Conservation (phyloP, 352 stramenopile genomes). For the Pythium sp. region DNA sequence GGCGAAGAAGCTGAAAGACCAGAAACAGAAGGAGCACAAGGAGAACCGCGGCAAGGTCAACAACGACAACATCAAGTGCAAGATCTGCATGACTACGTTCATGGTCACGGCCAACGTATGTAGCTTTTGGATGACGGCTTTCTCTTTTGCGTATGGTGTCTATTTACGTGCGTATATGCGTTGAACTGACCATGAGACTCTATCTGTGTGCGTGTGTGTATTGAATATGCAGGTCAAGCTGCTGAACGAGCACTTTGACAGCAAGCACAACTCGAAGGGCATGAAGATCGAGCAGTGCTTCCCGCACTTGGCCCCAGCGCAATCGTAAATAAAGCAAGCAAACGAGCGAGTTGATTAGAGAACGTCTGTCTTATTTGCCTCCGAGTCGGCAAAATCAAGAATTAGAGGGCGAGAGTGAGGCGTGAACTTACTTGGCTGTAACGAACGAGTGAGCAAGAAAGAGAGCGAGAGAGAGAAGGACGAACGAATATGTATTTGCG, state of each 20-base stretch:
- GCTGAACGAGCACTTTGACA: constrained; percentile 75
- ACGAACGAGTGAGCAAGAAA: not conserved
- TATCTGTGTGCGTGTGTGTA: not conserved
- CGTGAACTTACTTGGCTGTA: not conserved
- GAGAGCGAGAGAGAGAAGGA: not conserved
- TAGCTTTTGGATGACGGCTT: constrained; percentile 1
- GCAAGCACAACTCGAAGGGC: constrained; percentile 69
- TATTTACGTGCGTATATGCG: not conserved
- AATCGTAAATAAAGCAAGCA: constrained; percentile 5
- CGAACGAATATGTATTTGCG: constrained; percentile 2
- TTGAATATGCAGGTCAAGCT: constrained; percentile 33
- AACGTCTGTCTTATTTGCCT: not conserved
- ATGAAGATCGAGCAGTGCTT: constrained; percentile 75
- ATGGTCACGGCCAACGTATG: constrained; percentile 82
- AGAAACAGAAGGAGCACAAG: constrained; percentile 77
- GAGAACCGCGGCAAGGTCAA: constrained; percentile 82
- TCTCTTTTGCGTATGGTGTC: not conserved
- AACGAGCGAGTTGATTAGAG: not conserved
- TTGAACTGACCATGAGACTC: not conserved
- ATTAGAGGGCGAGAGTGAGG: not conserved
- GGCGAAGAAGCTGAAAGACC: constrained; percentile 83
- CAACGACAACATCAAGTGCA: constrained; percentile 78
- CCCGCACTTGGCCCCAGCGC: constrained; percentile 25
- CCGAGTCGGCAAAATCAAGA: not conserved
- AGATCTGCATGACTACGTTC: constrained; percentile 87